A percentile compares a stretch with the other conserved stretches of the same genome.
Evolutionary conservation across 768 basidiomycete species (phyloP).

Genomic region (Trametes elegans): DNA sequence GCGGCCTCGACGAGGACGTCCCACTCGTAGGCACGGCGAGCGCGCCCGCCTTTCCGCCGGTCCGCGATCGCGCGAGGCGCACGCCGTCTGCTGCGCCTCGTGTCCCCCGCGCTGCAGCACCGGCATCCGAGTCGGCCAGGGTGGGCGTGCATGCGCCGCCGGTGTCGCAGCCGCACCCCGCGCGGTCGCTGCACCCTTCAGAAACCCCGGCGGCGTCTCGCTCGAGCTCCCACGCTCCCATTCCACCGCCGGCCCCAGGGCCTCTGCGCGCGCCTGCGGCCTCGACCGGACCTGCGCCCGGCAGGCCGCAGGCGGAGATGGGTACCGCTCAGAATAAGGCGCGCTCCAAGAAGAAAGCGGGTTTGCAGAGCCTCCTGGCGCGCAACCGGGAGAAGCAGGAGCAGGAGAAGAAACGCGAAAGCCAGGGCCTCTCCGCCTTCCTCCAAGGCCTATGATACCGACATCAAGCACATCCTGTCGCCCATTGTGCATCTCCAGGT

Average conservation of each 20-base stretch:
- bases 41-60: conserved; percentile 21
- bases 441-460: conserved; percentile 38
- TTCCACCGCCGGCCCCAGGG: background rate
- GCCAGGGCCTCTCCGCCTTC: conserved; percentile 49
- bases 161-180: background rate
- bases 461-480: background rate
- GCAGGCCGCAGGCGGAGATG: background rate
- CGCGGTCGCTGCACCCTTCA: background rate
- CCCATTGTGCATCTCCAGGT: background rate
- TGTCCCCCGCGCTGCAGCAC: background rate
- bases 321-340: conserved; percentile 33
- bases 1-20: conserved; percentile 28
- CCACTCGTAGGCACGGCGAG: conserved; percentile 21
- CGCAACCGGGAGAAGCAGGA: conserved; percentile 55
- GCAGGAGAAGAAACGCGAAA: conserved; percentile 35
- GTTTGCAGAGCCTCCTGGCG: conserved; percentile 61
- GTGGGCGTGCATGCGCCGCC: background rate
- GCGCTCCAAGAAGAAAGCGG: conserved; percentile 52
- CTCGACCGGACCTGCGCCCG: background rate
- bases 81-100: conserved; percentile 1
- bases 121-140: too few species aligned
- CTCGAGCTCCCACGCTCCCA: conserved; percentile 2
- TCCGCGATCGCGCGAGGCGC: conserved; percentile 19
- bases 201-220: conserved; percentile 10
- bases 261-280: background rate